Base-by-base conservation (phyloP, 2,329 filamentous ascomycete genomes). In the Fusarium sp. region DNA sequence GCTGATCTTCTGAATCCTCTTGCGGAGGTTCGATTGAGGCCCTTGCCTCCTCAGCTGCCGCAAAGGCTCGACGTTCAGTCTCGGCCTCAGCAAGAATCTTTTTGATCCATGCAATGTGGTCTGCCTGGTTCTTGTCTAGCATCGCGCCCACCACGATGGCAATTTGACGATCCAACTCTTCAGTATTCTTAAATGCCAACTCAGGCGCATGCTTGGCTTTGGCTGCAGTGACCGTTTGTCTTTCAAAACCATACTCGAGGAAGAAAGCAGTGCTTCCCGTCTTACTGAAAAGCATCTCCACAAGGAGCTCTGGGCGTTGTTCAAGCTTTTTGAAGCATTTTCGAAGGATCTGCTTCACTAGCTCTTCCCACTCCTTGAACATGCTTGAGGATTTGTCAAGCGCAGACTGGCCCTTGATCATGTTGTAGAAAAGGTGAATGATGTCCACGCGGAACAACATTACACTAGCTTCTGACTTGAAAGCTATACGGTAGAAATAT, bases 241-340 rank as follows among this genome's bases (percentile, higher is more conserved):
- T 93, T 75, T 98, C 94, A 72, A 93, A 91, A 0, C 96, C 96
- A 75, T 94, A 94, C 76, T 98, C 94, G 7, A 99, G 86, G 77
- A 93, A 98, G 79, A 92, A 93, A 1, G 93, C 87, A 0, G 93
- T 97, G 46, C 88, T 87, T 53, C 90, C 90, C 60, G 94, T 91
- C 79, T 99, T 99, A 79, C 93, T 97, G 80, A 99, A 99, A 16
- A 99, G 84, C 85, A 99, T 89, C 80, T 99, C 96, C 1, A 97
- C 91, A 51, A 97, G 86, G 42, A 98, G 84, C 67, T 95, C 93
- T 1, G 94, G 94, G 44, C 94, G 88, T 71, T 97, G 90, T 65
- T 96, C 88, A 3, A 98, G 86, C 80, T 96, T 97, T 76, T 92
- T 94, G 57, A 93, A 86, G 69, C 95, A 91, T 75, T 90, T 91